Base-by-base conservation (phyloP, 2,329 filamentous ascomycete species). In the Fusarium chuoi region DNA sequence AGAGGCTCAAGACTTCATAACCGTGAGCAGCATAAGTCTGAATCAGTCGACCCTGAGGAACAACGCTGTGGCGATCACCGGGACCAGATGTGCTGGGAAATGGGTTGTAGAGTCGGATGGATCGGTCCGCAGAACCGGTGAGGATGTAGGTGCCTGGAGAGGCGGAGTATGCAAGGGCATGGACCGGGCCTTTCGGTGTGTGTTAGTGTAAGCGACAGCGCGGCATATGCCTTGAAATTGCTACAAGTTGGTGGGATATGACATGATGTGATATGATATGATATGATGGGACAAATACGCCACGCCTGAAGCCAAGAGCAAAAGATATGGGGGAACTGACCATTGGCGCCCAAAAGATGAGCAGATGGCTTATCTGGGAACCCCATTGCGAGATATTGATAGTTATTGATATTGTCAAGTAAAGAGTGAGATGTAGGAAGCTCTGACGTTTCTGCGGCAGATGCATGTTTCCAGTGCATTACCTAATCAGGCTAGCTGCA, bases 21-120 rank as follows among this genome's bases (percentile, higher is more conserved):
- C 94, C 95, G 83, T 99, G 96, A 6, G 93, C 94, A 41, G 91
- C 86, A 84, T 98, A 99, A 41, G 91, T 93, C 83, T 98, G 95
- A 79, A 99, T 94, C 7, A 96, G 91, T 4, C 87, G 85, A 75
- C 87, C 88, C 67, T 87, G 80, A 2, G 87, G 86, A 11, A 84
- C 4, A 12, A 84, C 3, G 74, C 42, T 7, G 74, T 74, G 80
- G 30, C 74, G 68, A 44, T 75, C 65, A 38, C 78, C 76, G 2
- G 77, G 73, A 79, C 72, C 83, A 70, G 71, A 84, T 79, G 80
- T 81, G 68, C 84, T 86, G 60, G 89, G 87, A 58, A 86, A 85
- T 3, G 93, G 92, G 82, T 98, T 98, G 86, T 95, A 97, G 45
- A 98, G 91, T 64, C 95, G 92, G 81, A 98, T 91, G 22, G 90